Conservation (phyloP, 2,329 filamentous ascomycete species). For the Diplodia scrobiculata region DNA sequence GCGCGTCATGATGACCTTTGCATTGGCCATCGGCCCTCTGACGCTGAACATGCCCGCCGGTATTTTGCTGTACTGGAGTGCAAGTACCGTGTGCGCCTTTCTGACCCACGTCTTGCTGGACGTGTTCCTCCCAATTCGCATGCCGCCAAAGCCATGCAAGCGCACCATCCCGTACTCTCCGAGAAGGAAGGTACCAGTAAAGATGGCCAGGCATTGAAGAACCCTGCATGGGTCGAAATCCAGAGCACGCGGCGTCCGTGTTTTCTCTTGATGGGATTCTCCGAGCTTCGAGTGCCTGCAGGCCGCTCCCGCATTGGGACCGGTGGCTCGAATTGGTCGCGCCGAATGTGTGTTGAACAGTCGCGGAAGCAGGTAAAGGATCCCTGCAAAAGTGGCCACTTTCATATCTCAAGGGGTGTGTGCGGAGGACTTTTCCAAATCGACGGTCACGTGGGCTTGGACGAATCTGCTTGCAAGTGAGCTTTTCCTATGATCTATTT, state of each 20-base stretch:
- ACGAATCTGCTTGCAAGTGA: neutral
- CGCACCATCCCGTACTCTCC: neutral
- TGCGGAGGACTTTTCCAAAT: neutral
- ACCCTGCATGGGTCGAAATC: neutral
- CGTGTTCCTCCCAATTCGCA: neutral
- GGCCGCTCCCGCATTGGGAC: neutral
- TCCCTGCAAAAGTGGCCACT: neutral
- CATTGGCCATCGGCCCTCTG: slow-evolving; percentile 40
- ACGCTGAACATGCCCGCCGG: slow-evolving; percentile 45
- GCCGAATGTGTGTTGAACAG: neutral
- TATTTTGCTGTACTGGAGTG: slow-evolving; percentile 48
- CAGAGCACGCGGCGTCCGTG: neutral
- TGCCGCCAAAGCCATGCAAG: slow-evolving; percentile 18
- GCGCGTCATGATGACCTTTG: slow-evolving; percentile 37
- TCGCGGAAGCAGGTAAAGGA: neutral
- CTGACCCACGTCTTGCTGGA: slow-evolving; percentile 42
- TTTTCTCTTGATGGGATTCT: neutral
- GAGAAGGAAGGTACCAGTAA: neutral
- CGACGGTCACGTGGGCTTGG: neutral
- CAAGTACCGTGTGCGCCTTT: slow-evolving; percentile 42
- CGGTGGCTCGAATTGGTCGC: neutral
- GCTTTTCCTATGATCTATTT: neutral
- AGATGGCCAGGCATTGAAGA: neutral
- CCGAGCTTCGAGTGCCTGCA: neutral
- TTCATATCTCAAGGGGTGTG: neutral